Percentiles rank a stretch among this genome's conserved stretches.
phyloP scores from a whole-genome alignment of 768 basidiomycete species.

The Psilocybe tampanensis region DNA sequence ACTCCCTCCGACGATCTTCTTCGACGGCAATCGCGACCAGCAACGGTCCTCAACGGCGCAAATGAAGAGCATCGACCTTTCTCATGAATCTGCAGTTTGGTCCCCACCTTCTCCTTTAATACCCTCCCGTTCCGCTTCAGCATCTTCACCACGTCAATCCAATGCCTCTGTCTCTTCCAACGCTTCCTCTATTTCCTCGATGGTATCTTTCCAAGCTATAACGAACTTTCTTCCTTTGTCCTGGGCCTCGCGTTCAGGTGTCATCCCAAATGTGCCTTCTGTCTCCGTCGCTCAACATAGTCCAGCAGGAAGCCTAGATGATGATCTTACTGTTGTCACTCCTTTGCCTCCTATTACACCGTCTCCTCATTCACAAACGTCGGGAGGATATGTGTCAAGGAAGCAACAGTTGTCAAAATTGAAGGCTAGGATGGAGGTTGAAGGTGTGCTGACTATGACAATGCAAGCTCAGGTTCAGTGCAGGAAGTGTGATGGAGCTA shows the following conservation, averaged over 20 bases:
- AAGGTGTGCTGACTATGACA: conserved; percentile 31
- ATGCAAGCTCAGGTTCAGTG: conserved; percentile 33
- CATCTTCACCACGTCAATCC: conserved; percentile 2
- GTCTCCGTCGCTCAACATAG: neutral
- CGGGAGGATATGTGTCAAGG: conserved; percentile 54
- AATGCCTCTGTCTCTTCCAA: conserved; percentile 9
- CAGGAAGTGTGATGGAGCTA: conserved; percentile 40
- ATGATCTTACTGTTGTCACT: conserved; percentile 9
- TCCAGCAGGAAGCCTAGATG: neutral
- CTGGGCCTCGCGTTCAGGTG: conserved; percentile 16
- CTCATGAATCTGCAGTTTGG: conserved; percentile 26
- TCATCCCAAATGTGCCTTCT: neutral
- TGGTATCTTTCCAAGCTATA: conserved; percentile 59
- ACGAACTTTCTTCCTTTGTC: conserved; percentile 56
- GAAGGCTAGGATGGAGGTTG: conserved; percentile 51
- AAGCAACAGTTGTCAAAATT: conserved; percentile 70
- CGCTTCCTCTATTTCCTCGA: conserved; percentile 41
- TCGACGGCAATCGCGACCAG: conserved; percentile 10
- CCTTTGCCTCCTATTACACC: neutral
- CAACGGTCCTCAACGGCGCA: conserved; percentile 26
- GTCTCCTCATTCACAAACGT: conserved; percentile 1
- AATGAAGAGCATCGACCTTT: conserved; percentile 42
- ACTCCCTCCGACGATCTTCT: conserved; percentile 25
- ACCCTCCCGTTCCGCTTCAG: neutral
- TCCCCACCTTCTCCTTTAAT: conserved; percentile 1